Evolutionary conservation across 805 yeast genomes (phyloP).

Genomic region (Starmerella khaoyaiensis): DNA sequence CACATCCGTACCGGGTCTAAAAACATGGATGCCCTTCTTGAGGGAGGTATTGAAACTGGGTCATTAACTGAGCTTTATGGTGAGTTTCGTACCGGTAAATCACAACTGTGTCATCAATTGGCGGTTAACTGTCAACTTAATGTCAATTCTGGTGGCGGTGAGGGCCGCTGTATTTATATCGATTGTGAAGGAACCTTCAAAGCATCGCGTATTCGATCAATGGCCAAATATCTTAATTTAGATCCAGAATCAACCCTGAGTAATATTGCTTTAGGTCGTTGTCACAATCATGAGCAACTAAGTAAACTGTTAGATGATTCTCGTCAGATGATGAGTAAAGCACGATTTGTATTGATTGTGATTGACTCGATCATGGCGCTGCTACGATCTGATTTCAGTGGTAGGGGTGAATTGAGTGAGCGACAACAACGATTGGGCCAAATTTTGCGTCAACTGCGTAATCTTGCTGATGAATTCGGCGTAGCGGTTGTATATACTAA

Average conservation of each 20-base stretch:
- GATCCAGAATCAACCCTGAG: constrained; percentile 90
- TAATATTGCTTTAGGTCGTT: constrained; percentile 94
- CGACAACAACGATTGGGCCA: constrained; percentile 90
- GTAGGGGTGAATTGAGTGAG: constrained; percentile 91
- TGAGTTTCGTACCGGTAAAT: constrained; percentile 94
- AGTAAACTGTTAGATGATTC: constrained; percentile 75
- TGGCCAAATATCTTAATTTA: constrained; percentile 82
- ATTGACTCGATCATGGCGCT: constrained; percentile 98
- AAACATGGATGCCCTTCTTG: constrained; percentile 78
- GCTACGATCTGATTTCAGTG: constrained; percentile 86
- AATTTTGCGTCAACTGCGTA: constrained; percentile 79
- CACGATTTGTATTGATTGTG: constrained; percentile 75
- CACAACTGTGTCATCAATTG: constrained; percentile 90
- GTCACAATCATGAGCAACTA: constrained; percentile 95
- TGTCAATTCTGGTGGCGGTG: constrained; percentile 95
- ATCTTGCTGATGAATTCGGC: constrained; percentile 95
- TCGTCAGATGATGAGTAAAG: constrained; percentile 90
- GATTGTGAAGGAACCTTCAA: constrained; percentile 97
- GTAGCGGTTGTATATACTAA: constrained; percentile 91
- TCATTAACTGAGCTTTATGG: constrained; percentile 94
- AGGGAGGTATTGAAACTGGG: constrained; percentile 97
- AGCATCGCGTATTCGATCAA: constrained; percentile 77
- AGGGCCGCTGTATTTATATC: constrained; percentile 89
- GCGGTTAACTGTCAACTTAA: constrained; percentile 96
- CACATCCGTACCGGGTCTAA: constrained; percentile 93